Base-by-base conservation (phyloP, 2,329 filamentous ascomycete genomes). In the Tothia fuscella region DNA sequence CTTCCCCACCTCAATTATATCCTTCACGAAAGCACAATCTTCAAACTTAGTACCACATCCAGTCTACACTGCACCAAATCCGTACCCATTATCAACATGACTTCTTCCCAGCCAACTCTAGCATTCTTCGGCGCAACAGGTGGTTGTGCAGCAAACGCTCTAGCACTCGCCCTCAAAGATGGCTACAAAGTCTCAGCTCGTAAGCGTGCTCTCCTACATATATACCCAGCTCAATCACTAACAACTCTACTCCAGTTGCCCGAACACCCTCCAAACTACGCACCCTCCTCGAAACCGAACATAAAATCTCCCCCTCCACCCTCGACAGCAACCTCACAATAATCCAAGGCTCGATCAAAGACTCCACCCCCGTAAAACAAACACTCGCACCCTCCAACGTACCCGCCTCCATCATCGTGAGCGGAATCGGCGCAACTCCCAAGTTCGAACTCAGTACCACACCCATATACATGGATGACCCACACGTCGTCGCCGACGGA, bases 41-140 rank as follows among this genome's bases (percentile, higher is more conserved):
- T n/a, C n/a, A n/a, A n/a, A n/a, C n/a, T n/a, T n/a, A n/a, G n/a
- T n/a, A n/a, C n/a, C n/a, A n/a, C n/a, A n/a, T n/a, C n/a, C n/a
- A n/a, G n/a, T n/a, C n/a, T n/a, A n/a, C n/a, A n/a, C n/a, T n/a
- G n/a, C n/a, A n/a, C n/a, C n/a, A n/a, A n/a, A n/a, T n/a, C n/a
- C n/a, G n/a, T n/a, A n/a, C n/a, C n/a, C n/a, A 25, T 10, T 14
- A 37, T 5, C 22, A 17, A 14, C 5, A 41, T 41, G 39, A 12
- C 39, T 34, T 17, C 39, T n/a, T 17, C 28, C 12, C 24, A 37
- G 13, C 2, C n/a, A 14, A 38, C 41, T 10, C 20, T 61, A 41
- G 65, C 67, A 30, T 71, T 73, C 56, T 64, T 73, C 47, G 70
- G 70, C 35, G 67, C 68, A 19, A 72, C 69, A 17, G 68, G 67